Evolutionary conservation across 495 filamentous ascomycete species (phyloP).

Genomic region (Penicillium diatomitis): DNA sequence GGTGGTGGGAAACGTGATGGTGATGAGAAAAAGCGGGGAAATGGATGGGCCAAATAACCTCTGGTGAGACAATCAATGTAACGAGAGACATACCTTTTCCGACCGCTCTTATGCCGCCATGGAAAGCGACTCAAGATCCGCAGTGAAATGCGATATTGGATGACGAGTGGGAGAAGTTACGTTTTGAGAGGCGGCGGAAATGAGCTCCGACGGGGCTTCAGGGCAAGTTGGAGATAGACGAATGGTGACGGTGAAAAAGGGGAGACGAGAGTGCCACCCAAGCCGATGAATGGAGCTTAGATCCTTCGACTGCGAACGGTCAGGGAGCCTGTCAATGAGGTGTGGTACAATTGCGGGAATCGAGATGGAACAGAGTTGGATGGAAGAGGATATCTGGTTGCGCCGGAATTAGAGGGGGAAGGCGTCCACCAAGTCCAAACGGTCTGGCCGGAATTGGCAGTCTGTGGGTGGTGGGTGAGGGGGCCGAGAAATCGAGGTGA

Average conservation of each 20-base stretch:
- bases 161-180: no score
- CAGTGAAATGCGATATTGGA: neutral
- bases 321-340: conserved; percentile 17
- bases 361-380: neutral
- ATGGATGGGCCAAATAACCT: neutral
- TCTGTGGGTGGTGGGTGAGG: conserved; percentile 2
- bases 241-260: no score
- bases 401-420: conserved; percentile 5
- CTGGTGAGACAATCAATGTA: conserved; percentile 14
- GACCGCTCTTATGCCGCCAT: conserved; percentile 26
- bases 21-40: conserved; percentile 3
- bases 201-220: no score
- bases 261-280: no score
- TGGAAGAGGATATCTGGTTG: conserved; percentile 5
- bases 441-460: conserved; percentile 15
- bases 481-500: neutral
- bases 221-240: no score
- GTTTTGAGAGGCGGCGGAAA: no score
- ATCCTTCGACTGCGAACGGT: neutral
- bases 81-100: conserved; percentile 15
- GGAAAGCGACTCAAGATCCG: conserved; percentile 17
- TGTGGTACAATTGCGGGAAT: conserved; percentile 5
- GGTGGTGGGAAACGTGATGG: neutral
- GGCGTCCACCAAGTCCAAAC: neutral
- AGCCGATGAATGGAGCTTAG: no score